Evolutionary conservation across 805 yeast genomes (phyloP).

Genomic region (Kurtzmaniella fragi): DNA sequence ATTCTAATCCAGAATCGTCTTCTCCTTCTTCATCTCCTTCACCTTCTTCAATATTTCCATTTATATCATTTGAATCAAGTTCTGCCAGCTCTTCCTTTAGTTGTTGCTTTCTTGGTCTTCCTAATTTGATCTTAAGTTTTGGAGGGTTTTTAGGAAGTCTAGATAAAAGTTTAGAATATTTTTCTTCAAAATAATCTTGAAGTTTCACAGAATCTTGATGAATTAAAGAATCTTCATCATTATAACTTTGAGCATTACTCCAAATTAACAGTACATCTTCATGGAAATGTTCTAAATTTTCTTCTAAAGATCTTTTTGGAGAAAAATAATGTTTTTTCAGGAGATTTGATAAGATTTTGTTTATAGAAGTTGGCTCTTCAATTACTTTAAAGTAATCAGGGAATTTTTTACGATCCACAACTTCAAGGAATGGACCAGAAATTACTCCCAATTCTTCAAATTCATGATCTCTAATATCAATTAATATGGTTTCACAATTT

Average conservation of each 20-base stretch:
- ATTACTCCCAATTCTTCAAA: conserved; percentile 47
- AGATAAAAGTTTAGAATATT: conserved; percentile 22
- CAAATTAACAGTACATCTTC: conserved; percentile 62
- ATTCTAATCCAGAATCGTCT: conserved; percentile 7
- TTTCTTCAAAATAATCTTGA: conserved; percentile 45
- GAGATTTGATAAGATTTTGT: conserved; percentile 49
- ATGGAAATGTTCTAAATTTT: conserved; percentile 54
- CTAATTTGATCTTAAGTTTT: conserved; percentile 13
- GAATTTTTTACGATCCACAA: conserved; percentile 62
- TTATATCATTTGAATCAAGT: conserved; percentile 13
- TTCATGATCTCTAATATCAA: conserved; percentile 40
- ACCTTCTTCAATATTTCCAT: conserved; percentile 8
- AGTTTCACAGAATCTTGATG: conserved; percentile 66
- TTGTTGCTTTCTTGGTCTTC: conserved; percentile 17
- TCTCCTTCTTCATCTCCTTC: conserved; percentile 8
- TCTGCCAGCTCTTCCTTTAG: conserved; percentile 9
- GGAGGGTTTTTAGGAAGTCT: conserved; percentile 10
- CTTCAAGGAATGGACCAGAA: conserved; percentile 70
- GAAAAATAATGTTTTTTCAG: conserved; percentile 41
- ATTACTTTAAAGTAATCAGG: conserved; percentile 80
- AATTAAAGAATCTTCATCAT: conserved; percentile 67
- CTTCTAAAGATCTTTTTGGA: conserved; percentile 21
- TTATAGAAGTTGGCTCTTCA: conserved; percentile 69
- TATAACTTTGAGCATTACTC: conserved; percentile 72
- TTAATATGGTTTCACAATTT: conserved; percentile 21